A percentile compares a stretch with the other conserved stretches of the same genome.
phyloP scores from a whole-genome alignment of 2,329 filamentous ascomycete species.

The Cryphonectria japonica region DNA sequence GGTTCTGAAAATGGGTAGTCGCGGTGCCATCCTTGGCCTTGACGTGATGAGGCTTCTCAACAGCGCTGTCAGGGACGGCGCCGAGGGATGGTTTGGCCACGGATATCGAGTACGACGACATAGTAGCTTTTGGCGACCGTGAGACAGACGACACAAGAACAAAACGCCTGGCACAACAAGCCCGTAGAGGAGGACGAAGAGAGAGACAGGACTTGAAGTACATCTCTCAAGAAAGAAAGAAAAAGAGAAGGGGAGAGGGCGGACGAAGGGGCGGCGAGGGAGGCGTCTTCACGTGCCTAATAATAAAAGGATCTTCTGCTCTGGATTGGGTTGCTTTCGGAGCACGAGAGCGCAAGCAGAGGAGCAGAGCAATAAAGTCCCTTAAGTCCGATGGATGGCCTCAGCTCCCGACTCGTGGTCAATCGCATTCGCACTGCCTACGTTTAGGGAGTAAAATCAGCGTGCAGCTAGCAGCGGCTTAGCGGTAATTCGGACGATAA shows the following conservation, averaged over 20 bases:
- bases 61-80: slow-evolving; percentile 46
- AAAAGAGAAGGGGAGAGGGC: neutral
- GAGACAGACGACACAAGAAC: neutral
- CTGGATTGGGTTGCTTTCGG: neutral
- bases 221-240: neutral
- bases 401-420: neutral
- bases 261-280: neutral
- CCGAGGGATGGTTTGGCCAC: slow-evolving; percentile 43
- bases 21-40: slow-evolving; percentile 44
- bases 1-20: slow-evolving; percentile 52
- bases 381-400: slow-evolving; percentile 1
- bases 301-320: neutral
- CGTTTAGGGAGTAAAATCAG: neutral
- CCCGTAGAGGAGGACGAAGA: neutral
- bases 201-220: slow-evolving; percentile 8
- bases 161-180: neutral
- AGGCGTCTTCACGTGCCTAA: slow-evolving; percentile 1
- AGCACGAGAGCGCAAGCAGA: neutral
- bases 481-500: neutral
- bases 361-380: neutral
- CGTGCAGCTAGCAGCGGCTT: neutral
- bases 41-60: slow-evolving; percentile 53
- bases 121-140: slow-evolving; percentile 9
- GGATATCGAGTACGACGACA: slow-evolving; percentile 33
- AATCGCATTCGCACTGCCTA: neutral